A percentile compares a stretch with the other conserved stretches of the same genome.
Evolutionary conservation across 257 asterid genomes (phyloP).

Genomic region (Solanum paucissectum): DNA sequence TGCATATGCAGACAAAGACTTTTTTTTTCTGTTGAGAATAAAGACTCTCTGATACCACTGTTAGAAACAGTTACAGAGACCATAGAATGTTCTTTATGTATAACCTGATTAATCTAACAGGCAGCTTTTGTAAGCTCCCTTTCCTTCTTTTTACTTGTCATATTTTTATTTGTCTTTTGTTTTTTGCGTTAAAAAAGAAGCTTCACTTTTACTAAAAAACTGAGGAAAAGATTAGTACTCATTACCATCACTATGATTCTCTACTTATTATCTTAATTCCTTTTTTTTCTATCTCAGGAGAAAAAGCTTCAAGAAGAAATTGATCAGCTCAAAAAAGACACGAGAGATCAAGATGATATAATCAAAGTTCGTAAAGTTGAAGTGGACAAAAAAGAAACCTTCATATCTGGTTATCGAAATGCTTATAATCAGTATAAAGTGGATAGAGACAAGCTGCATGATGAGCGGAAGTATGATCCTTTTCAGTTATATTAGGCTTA

Average conservation of each 20-base stretch:
- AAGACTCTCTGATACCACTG: neutral
- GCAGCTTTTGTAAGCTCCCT: neutral
- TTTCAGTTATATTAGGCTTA: slow-evolving; percentile 4
- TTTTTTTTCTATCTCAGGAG: slow-evolving; percentile 38
- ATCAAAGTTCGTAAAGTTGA: slow-evolving; percentile 59
- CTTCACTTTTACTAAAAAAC: neutral
- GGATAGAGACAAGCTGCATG: slow-evolving; percentile 72
- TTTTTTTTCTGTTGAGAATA: neutral
- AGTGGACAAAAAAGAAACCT: slow-evolving; percentile 45
- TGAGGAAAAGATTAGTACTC: neutral
- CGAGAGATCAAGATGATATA: slow-evolving; percentile 55
- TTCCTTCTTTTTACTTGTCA: neutral
- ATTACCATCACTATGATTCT: neutral
- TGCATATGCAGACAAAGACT: neutral
- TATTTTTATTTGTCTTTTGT: neutral
- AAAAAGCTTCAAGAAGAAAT: slow-evolving; percentile 67
- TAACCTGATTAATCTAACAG: neutral
- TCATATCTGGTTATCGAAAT: slow-evolving; percentile 68
- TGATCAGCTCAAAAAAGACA: slow-evolving; percentile 60
- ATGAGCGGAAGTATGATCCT: slow-evolving; percentile 71
- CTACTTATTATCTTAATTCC: neutral
- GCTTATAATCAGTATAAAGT: slow-evolving; percentile 52
- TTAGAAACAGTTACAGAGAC: neutral
- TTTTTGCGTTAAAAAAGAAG: neutral
- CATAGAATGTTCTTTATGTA: neutral